phyloP scores from a whole-genome alignment of 2,329 filamentous ascomycete species.

The Hypoxylon rubiginosum region DNA sequence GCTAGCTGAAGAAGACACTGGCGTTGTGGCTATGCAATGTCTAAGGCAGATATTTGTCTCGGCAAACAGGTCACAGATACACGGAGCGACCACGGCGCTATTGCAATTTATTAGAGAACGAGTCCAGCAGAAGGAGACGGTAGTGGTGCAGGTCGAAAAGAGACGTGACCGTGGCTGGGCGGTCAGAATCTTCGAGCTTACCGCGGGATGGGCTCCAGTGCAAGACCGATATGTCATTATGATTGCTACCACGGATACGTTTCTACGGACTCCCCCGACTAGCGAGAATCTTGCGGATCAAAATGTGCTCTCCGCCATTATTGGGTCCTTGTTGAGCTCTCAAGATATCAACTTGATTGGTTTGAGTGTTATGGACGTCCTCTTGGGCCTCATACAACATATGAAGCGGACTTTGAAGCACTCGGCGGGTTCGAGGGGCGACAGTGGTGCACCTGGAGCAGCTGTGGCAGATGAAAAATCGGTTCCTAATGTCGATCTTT shows the following conservation, averaged over 20 bases:
- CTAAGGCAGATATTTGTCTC: slow-evolving; percentile 87
- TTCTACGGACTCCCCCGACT: slow-evolving; percentile 76
- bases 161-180: slow-evolving; percentile 78
- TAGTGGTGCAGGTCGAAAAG: slow-evolving; percentile 68
- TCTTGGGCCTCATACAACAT: slow-evolving; percentile 87
- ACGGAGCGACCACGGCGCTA: slow-evolving; percentile 79
- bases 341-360: slow-evolving; percentile 90
- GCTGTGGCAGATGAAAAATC: slow-evolving; percentile 50
- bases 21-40: slow-evolving; percentile 85
- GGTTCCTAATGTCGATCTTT: slow-evolving; percentile 49
- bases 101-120: slow-evolving; percentile 79
- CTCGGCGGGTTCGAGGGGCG: slow-evolving; percentile 54
- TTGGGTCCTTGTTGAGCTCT: slow-evolving; percentile 86
- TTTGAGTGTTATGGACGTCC: slow-evolving; percentile 93
- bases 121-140: slow-evolving; percentile 64
- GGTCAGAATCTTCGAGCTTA: slow-evolving; percentile 81
- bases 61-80: slow-evolving; percentile 85
- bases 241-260: slow-evolving; percentile 81
- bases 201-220: slow-evolving; percentile 90
- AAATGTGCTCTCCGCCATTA: slow-evolving; percentile 80
- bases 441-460: slow-evolving; percentile 25
- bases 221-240: slow-evolving; percentile 95
- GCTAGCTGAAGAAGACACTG: slow-evolving; percentile 89
- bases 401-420: slow-evolving; percentile 83
- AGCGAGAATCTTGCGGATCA: slow-evolving; percentile 82